Evolutionary conservation across 177 flowering plant species (phyloP).

Genomic region (Vitis hybrid): DNA sequence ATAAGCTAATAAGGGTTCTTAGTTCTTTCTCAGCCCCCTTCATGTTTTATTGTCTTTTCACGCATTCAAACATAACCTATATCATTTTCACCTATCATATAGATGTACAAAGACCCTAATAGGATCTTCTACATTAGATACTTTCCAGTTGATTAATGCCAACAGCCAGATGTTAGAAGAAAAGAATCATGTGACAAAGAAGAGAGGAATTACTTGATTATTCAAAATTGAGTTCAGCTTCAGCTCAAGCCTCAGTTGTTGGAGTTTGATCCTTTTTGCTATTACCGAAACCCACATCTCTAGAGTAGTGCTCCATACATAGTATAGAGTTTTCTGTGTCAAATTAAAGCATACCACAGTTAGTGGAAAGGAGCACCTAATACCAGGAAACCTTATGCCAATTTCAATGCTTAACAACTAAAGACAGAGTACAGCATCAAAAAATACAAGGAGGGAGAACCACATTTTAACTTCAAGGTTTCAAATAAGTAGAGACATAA

Average conservation of each 20-base stretch:
- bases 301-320: conserved; percentile 58
- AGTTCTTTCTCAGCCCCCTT: background rate
- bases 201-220: conserved; percentile 53
- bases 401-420: background rate
- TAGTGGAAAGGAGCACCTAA: background rate
- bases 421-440: no score
- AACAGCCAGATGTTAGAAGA: background rate
- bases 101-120: background rate
- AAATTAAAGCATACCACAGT: conserved; percentile 1
- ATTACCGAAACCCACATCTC: conserved; percentile 63
- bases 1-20: background rate
- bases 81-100: background rate
- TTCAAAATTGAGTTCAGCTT: conserved; percentile 57
- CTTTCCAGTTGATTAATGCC: background rate
- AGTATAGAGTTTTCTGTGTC: conserved; percentile 62
- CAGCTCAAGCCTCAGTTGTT: conserved; percentile 59
- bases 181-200: background rate
- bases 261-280: conserved; percentile 59
- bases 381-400: background rate
- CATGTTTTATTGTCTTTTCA: background rate
- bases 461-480: no score
- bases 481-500: background rate
- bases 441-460: no score
- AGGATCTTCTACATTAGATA: background rate
- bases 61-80: background rate